phyloP scores from a whole-genome alignment of 140 eudicot species.

The Flaveria floridana region DNA sequence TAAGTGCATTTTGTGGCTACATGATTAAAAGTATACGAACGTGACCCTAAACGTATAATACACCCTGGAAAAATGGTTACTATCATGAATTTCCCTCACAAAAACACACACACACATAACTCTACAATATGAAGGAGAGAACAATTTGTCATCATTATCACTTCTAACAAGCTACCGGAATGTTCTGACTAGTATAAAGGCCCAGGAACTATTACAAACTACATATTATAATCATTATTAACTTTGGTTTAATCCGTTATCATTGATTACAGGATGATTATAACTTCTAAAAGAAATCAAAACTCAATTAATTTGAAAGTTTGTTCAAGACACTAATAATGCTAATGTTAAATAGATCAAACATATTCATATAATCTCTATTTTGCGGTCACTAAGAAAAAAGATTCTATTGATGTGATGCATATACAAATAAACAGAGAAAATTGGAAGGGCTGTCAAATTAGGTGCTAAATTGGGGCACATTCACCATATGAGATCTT shows the following conservation, averaged over 20 bases:
- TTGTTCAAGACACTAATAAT: conserved; percentile 24
- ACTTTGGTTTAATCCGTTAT: conserved; percentile 7
- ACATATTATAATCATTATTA: background rate
- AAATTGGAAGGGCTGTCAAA: conserved; percentile 12
- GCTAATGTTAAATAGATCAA: conserved; percentile 24
- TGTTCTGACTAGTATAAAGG: conserved; percentile 16
- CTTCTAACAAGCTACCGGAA: conserved; percentile 13
- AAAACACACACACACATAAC: background rate
- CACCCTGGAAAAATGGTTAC: background rate
- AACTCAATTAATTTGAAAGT: background rate
- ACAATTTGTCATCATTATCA: conserved; percentile 18
- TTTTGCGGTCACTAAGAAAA: conserved; percentile 1
- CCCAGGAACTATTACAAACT: background rate
- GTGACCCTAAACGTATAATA: background rate
- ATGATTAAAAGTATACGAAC: background rate
- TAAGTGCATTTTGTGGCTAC: background rate
- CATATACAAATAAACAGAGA: background rate
- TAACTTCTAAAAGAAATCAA: background rate
- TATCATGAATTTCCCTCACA: background rate
- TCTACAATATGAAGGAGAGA: background rate
- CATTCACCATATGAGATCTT: conserved; percentile 11
- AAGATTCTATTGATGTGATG: background rate
- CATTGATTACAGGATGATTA: background rate
- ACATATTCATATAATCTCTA: conserved; percentile 5
- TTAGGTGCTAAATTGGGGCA: conserved; percentile 20